Base-by-base conservation (phyloP, 2,329 filamentous ascomycete species). In the Aspergillus sclerotialis region DNA sequence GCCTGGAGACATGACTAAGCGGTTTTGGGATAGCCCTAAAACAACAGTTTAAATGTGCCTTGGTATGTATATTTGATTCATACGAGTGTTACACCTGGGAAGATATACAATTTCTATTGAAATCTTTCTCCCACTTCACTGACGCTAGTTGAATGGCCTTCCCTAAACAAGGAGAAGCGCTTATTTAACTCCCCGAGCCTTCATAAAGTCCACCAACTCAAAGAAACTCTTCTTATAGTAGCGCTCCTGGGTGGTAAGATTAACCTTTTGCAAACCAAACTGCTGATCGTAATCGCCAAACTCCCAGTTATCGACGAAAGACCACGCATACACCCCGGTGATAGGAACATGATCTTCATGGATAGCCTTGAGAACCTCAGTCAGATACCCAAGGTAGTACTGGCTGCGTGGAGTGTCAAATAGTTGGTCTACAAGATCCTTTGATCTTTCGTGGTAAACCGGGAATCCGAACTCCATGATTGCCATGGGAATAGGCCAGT, bases 161-260 rank as follows among this genome's bases (percentile, higher is more conserved):
- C 7, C 10, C 19, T 7, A 23, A 23, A 6, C 19, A 23, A n/a
- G n/a, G n/a, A n/a, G n/a, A n/a, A n/a, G n/a, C n/a, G n/a, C 19
- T 10, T 23, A 23, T 10, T 23, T n/a, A n/a, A n/a, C 19, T 10
- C 19, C 10, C 19, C 19, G 19, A 23, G 19, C 19, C 19, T 23
- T 23, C 6, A 74, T 52, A 38, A 75, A 75, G 44, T 76, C 70
- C 11, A 76, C 69, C 44, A 71, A 50, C 35, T 76, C 73, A 45
- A 77, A 77, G 44, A 77, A 74, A 32, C 71, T 75, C 60, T 73
- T 73, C 58, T 76, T 78, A 34, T 69, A 76, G 25, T 59, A 50
- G 15, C 73, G 52, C 40, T 68, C 60, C 49, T 71, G 65, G 3
- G 66, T 72, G 3, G 71, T 74, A 4, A 65, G 58, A 42, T 77